Base-by-base conservation (phyloP, 805 yeast species). In the Schizosaccharomyces pombe region DNA sequence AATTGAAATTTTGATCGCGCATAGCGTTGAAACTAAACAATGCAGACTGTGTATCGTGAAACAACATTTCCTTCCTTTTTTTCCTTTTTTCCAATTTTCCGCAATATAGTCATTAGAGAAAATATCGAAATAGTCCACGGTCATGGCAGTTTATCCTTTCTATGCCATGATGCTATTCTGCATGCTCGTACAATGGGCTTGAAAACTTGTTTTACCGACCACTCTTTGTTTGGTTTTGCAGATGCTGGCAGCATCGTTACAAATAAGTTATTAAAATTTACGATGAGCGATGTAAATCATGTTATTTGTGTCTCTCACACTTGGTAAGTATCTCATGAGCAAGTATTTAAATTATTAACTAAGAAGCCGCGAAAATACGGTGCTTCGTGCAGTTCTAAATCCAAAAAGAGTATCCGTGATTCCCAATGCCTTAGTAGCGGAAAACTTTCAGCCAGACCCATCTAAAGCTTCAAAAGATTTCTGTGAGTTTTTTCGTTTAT, bases 301-400 rank as follows among this genome's bases (percentile, higher is more conserved):
- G 85, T 84, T 51, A 89, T 91, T n/a, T 85, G 96, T 66, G 99
- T 91, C 1, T 83, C 94, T 2, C 91, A 91, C 63, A 89, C 96
- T 0, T 85, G 43, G 43, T 37, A 37, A 9, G 43, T 6, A n/a
- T n/a, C n/a, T n/a, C n/a, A n/a, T n/a, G n/a, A n/a, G n/a, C n/a
- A 54, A 4, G 53, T 8, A 12, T 3, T 3, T 12, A 22, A 12
- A 24, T 39, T 58, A 37, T 14, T 37, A 37, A 37, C 22, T 14
- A 9, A 16, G 43, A 12, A 37, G 97, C 65, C 87, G 91, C 62
- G 99, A 91, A 60, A 91, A 91, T 64, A 86, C 94, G 6, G 95
- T 87, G 3, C 70, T 91, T 11, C 70, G 99, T 54, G 94, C 94
- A 0, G 76, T 82, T 1, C 67, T 87, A 43, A 83, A 85, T 58